phyloP scores from a whole-genome alignment of 768 basidiomycete species.

The Collybiopsis confluens region DNA sequence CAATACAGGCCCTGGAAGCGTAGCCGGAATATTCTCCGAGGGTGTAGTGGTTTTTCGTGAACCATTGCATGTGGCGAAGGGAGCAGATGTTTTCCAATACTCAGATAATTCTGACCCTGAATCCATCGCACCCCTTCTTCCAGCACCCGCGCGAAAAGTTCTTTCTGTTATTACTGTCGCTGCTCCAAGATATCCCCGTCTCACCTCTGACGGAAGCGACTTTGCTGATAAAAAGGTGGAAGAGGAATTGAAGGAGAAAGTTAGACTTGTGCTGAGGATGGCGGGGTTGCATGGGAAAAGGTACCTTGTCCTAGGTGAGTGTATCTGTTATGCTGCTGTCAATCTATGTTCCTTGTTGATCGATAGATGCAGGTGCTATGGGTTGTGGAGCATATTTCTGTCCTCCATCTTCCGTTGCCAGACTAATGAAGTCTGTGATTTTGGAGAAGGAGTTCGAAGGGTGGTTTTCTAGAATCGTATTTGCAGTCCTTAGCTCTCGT shows the following conservation, averaged over 20 bases:
- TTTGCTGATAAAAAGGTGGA: constrained; percentile 9
- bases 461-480: constrained; percentile 19
- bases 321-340: not conserved
- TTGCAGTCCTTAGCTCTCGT: constrained; percentile 18
- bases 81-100: not conserved
- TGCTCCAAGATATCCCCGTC: constrained; percentile 15
- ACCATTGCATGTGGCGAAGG: constrained; percentile 13
- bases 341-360: not conserved
- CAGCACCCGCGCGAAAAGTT: constrained; percentile 16
- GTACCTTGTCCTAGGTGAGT: constrained; percentile 18
- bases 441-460: constrained; percentile 22
- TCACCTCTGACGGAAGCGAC: constrained; percentile 11
- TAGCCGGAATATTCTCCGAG: constrained; percentile 13
- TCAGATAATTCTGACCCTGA: not conserved
- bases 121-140: constrained; percentile 11
- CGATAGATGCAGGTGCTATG: constrained; percentile 18
- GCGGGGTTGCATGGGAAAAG: constrained; percentile 15
- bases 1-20: constrained; percentile 16
- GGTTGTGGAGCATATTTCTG: constrained; percentile 23
- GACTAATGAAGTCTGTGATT: constrained; percentile 21
- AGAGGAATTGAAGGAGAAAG: constrained; percentile 17
- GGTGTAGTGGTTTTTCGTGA: constrained; percentile 23
- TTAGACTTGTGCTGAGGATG: constrained; percentile 21
- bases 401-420: constrained; percentile 19
- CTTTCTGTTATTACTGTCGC: constrained; percentile 24